These are phyloP conservation scores for Hibiscus tridactylites DNA, from an alignment of 345 rosid species.

Conservation along the genomic window DNA sequence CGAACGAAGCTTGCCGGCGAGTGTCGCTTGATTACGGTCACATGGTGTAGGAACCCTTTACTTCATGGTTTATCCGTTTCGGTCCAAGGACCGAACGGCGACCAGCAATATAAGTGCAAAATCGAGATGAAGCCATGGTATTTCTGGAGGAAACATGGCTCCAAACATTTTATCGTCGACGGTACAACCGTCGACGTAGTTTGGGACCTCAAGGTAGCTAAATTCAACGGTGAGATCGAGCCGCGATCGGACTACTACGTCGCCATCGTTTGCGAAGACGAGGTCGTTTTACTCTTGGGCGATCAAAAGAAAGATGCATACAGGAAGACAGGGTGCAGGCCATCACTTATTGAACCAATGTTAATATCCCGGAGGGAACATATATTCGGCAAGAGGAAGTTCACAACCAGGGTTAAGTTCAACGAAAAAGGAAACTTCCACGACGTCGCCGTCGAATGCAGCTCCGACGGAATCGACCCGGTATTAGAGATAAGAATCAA, in stretches of 20 bases:
- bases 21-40: slow-evolving; percentile 34
- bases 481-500: slow-evolving; percentile 38
- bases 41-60: slow-evolving; percentile 49
- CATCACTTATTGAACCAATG: slow-evolving; percentile 44
- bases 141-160: slow-evolving; percentile 58
- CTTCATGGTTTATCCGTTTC: slow-evolving; percentile 42
- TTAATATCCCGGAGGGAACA: slow-evolving; percentile 45
- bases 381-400: slow-evolving; percentile 43
- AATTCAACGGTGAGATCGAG: slow-evolving; percentile 43
- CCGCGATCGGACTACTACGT: slow-evolving; percentile 46
- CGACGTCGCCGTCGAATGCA: slow-evolving; percentile 34
- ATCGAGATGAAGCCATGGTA: slow-evolving; percentile 53
- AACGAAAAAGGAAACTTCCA: slow-evolving; percentile 30
- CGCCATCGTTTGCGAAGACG: slow-evolving; percentile 47
- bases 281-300: slow-evolving; percentile 43
- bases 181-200: slow-evolving; percentile 28
- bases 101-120: slow-evolving; percentile 26
- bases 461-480: slow-evolving; percentile 23
- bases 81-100: slow-evolving; percentile 27
- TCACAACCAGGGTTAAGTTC: slow-evolving; percentile 31
- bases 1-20: slow-evolving; percentile 35
- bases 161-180: slow-evolving; percentile 35
- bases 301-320: slow-evolving; percentile 40
- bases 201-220: slow-evolving; percentile 53
- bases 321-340: slow-evolving; percentile 34